phyloP scores from a whole-genome alignment of 2,329 filamentous ascomycete species.

The Aspergillus floridensis region DNA sequence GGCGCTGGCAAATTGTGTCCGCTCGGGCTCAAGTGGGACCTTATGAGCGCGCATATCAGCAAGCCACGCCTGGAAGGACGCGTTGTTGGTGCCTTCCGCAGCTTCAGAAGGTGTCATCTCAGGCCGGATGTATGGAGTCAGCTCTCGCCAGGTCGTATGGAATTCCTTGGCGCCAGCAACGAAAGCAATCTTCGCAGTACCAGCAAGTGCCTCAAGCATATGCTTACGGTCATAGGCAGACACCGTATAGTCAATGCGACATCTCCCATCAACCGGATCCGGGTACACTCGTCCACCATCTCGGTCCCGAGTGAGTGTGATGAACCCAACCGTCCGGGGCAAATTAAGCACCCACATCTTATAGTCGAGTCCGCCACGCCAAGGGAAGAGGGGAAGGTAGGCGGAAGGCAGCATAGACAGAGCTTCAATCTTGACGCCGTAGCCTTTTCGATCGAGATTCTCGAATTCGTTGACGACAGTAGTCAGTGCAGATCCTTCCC shows the following conservation, averaged over 20 bases:
- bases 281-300: slow-evolving; percentile 72
- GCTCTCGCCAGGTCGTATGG: slow-evolving; percentile 60
- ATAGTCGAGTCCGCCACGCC: slow-evolving; percentile 65
- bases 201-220: slow-evolving; percentile 68
- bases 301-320: slow-evolving; percentile 71
- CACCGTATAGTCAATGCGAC: slow-evolving; percentile 66
- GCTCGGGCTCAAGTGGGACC: slow-evolving; percentile 49
- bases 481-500: slow-evolving; percentile 78
- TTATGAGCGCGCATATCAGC: slow-evolving; percentile 42
- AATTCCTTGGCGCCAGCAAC: slow-evolving; percentile 79
- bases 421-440: slow-evolving; percentile 79
- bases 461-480: slow-evolving; percentile 74
- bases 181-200: slow-evolving; percentile 72
- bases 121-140: slow-evolving; percentile 61
- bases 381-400: slow-evolving; percentile 62
- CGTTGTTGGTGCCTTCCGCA: slow-evolving; percentile 52
- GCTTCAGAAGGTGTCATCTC: slow-evolving; percentile 22
- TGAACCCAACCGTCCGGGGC: slow-evolving; percentile 68
- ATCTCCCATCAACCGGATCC: slow-evolving; percentile 64
- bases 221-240: slow-evolving; percentile 71
- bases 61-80: slow-evolving; percentile 56
- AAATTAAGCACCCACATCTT: slow-evolving; percentile 70
- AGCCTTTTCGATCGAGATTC: slow-evolving; percentile 74
- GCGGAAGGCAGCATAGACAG: slow-evolving; percentile 71
- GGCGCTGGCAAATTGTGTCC: slow-evolving; percentile 43